A percentile compares a stretch with the other conserved stretches of the same genome.
Conservation (phyloP, 495 filamentous ascomycete genomes). For the Penicillium goetzii region DNA sequence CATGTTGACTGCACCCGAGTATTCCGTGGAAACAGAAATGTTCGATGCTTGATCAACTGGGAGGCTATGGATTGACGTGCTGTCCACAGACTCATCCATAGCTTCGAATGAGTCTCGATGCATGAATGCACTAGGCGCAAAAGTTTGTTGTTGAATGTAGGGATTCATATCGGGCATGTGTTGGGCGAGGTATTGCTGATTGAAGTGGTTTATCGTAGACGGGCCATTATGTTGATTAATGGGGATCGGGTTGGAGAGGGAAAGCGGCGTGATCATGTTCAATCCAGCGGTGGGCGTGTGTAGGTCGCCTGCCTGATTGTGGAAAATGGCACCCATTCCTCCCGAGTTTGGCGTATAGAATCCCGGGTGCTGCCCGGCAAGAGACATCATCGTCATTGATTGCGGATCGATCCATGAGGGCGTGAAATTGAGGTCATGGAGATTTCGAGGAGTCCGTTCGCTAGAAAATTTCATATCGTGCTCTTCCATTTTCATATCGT, state of each 20-base stretch:
- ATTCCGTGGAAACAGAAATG: slow-evolving; percentile 33
- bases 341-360: slow-evolving; percentile 91
- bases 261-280: slow-evolving; percentile 82
- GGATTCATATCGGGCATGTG: slow-evolving; percentile 75
- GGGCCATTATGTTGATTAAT: slow-evolving; percentile 34
- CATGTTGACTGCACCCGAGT: slow-evolving; percentile 27
- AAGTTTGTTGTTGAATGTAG: slow-evolving; percentile 68
- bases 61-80: slow-evolving; percentile 58
- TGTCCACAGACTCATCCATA: slow-evolving; percentile 67
- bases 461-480: slow-evolving; percentile 67
- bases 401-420: slow-evolving; percentile 85
- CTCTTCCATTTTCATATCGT: slow-evolving; percentile 44
- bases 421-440: slow-evolving; percentile 83
- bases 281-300: slow-evolving; percentile 81
- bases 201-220: slow-evolving; percentile 57
- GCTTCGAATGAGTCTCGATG: slow-evolving; percentile 79
- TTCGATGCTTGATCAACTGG: slow-evolving; percentile 40
- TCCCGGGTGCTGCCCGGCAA: slow-evolving; percentile 76
- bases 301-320: slow-evolving; percentile 84
- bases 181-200: slow-evolving; percentile 65
- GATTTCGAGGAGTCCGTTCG: slow-evolving; percentile 76
- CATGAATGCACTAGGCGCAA: slow-evolving; percentile 78
- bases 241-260: slow-evolving; percentile 64
- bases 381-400: slow-evolving; percentile 75
- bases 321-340: slow-evolving; percentile 79